A percentile compares a stretch with the other conserved stretches of the same genome.
phyloP scores from a whole-genome alignment of 2,329 filamentous ascomycete species.

The Plenodomus lindquistii region DNA sequence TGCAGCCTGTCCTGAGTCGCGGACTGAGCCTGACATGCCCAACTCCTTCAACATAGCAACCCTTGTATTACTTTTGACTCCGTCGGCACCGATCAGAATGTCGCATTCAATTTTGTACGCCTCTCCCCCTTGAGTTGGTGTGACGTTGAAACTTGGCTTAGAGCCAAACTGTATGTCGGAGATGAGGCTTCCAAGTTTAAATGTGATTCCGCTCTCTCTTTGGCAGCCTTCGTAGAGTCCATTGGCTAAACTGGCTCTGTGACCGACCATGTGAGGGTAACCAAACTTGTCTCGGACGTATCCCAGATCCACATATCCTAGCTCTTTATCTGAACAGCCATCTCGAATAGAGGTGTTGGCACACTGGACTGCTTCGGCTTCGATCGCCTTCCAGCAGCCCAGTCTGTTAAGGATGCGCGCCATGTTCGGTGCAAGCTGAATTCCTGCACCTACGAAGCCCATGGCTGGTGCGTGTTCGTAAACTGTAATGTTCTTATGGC shows the following conservation, averaged over 20 bases:
- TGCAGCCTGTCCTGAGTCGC: slow-evolving; percentile 74
- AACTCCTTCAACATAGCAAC: slow-evolving; percentile 59
- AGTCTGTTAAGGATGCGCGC: slow-evolving; percentile 73
- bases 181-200: slow-evolving; percentile 67
- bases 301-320: slow-evolving; percentile 70
- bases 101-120: slow-evolving; percentile 57
- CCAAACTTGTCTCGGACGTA: slow-evolving; percentile 70
- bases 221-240: slow-evolving; percentile 73
- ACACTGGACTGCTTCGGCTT: slow-evolving; percentile 71
- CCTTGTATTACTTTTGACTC: slow-evolving; percentile 53
- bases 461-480: slow-evolving; percentile 74
- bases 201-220: slow-evolving; percentile 63
- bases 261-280: slow-evolving; percentile 79
- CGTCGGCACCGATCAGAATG: slow-evolving; percentile 52
- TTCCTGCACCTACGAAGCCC: slow-evolving; percentile 82
- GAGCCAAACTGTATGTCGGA: slow-evolving; percentile 61
- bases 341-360: slow-evolving; percentile 74
- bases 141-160: slow-evolving; percentile 62
- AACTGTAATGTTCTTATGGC: slow-evolving; percentile 73
- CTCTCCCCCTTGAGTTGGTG: slow-evolving; percentile 58
- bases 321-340: slow-evolving; percentile 69
- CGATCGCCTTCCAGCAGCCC: slow-evolving; percentile 73
- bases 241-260: slow-evolving; percentile 72
- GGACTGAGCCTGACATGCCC: slow-evolving; percentile 58
- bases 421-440: slow-evolving; percentile 84